Evolutionary conservation across 1,284 basidiomycete species (phyloP), one percentile per base, ranked within the genome.

Genomic region (Ceratobasidium sp.): DNA sequence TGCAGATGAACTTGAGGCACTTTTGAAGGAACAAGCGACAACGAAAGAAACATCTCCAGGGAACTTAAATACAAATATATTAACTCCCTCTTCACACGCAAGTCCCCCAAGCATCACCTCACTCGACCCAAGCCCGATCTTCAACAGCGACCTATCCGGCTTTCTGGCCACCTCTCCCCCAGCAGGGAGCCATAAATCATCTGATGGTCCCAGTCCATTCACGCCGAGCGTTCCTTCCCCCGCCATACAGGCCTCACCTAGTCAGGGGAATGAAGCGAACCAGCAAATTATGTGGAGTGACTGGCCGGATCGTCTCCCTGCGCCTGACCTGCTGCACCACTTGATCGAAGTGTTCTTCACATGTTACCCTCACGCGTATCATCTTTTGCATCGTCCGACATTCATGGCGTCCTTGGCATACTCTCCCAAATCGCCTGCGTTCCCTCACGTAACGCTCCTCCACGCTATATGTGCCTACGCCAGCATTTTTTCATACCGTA

Each of bases 381-480:
- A 70, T 23, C 43, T 76, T 7, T 21, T 76, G 14, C 75, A 76
- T 30, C 70, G 64, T 38, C 74, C 74, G 8, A 73, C 74, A 8
- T 76, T 76, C 54, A 75, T 75, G 74, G 64, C 84, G 7, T 85
- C 84, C 4, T 84, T 87, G n/a, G 81, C 83, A 3, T 82, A 83
- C 9, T 79, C 81, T 8, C 86, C 87, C 1, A 83, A 83, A 28
- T 86, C 84, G 14, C 80, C 80, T 78, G 76, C 80, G 78, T 82
- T 83, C 76, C 69, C 75, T 23, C 73, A 74, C 32, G 26, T 54
- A 21, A 57, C 74, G 8, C 52, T 76, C 28, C 66, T 76, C 32
- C 75, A 76, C 50, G 72, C 74, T 21, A 73, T 76, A 30, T 76
- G 75, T 64, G 75, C 72, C 23, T 50, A 75, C 18, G 73, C 72